Conservation (phyloP, 345 rosid genomes). For the Pistacia integerrima region DNA sequence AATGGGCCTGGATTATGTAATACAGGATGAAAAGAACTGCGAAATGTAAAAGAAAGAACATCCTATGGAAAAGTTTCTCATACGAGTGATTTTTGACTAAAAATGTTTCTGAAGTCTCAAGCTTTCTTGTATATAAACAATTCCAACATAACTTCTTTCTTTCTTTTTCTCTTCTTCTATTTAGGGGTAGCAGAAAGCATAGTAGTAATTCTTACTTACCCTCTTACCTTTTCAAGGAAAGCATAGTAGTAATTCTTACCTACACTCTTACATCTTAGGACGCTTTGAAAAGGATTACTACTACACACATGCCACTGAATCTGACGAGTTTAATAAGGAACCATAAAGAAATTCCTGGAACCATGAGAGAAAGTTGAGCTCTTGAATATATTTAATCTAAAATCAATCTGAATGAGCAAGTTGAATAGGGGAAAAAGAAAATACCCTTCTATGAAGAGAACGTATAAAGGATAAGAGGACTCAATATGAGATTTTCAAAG, state of each 20-base stretch:
- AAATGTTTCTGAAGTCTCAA: background rate
- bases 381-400: conserved; percentile 7
- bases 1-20: background rate
- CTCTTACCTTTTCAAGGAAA: background rate
- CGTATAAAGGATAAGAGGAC: background rate
- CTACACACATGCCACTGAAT: conserved; percentile 17
- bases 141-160: background rate
- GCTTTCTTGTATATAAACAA: conserved; percentile 6
- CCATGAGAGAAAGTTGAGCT: conserved; percentile 15
- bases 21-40: background rate
- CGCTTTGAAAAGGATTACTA: conserved; percentile 9
- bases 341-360: conserved; percentile 6
- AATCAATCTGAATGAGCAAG: conserved; percentile 3
- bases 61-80: background rate
- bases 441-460: background rate
- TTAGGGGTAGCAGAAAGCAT: background rate
- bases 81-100: background rate
- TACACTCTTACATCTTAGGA: background rate
- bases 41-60: background rate
- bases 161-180: background rate
- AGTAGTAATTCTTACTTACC: too few species aligned
- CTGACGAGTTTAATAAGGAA: background rate
- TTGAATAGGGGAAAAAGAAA: background rate
- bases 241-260: background rate
- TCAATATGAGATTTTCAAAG: background rate